phyloP scores from a whole-genome alignment of 1,284 basidiomycete species.

The Moesziomyces aphidis region DNA sequence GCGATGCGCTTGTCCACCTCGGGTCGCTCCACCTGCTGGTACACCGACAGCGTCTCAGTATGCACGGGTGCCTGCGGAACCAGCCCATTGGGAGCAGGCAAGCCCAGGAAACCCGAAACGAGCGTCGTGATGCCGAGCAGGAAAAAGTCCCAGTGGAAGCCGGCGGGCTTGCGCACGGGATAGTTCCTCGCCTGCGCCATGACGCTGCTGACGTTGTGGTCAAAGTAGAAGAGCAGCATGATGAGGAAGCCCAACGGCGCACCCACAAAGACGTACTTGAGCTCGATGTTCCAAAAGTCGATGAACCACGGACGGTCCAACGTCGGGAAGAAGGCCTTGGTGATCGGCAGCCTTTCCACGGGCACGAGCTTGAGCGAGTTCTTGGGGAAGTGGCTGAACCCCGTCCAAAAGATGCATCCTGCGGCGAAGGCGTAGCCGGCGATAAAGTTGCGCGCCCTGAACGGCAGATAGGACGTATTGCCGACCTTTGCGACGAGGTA shows the following conservation, averaged over 20 bases:
- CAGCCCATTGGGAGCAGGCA: conserved; percentile 90
- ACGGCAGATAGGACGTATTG: conserved; percentile 64
- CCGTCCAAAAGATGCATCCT: conserved; percentile 69
- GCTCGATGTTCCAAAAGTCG: conserved; percentile 88
- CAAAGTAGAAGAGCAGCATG: conserved; percentile 66
- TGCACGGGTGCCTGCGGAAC: conserved; percentile 97
- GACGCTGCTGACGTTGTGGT: conserved; percentile 79
- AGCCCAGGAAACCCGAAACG: conserved; percentile 86
- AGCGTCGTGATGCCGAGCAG: conserved; percentile 91
- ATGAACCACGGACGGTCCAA: conserved; percentile 85
- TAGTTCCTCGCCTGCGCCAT: conserved; percentile 94
- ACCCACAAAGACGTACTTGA: conserved; percentile 87
- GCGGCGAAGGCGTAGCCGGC: conserved; percentile 68
- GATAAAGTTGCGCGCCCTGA: conserved; percentile 67
- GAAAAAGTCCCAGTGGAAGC: conserved; percentile 82
- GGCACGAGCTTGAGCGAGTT: conserved; percentile 58
- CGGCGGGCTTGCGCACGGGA: conserved; percentile 89
- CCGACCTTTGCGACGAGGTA: conserved; percentile 65
- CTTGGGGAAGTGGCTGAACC: conserved; percentile 68
- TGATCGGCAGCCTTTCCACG: conserved; percentile 64
- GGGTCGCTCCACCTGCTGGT: conserved; percentile 71
- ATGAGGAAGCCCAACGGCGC: conserved; percentile 72
- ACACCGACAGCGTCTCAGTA: conserved; percentile 84
- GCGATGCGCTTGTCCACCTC: conserved; percentile 57
- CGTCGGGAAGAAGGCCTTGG: conserved; percentile 72